Evolutionary conservation across 2,329 filamentous ascomycete species (phyloP), one percentile per base, ranked within the genome.

Genomic region (Pleurostoma richardsiae): DNA sequence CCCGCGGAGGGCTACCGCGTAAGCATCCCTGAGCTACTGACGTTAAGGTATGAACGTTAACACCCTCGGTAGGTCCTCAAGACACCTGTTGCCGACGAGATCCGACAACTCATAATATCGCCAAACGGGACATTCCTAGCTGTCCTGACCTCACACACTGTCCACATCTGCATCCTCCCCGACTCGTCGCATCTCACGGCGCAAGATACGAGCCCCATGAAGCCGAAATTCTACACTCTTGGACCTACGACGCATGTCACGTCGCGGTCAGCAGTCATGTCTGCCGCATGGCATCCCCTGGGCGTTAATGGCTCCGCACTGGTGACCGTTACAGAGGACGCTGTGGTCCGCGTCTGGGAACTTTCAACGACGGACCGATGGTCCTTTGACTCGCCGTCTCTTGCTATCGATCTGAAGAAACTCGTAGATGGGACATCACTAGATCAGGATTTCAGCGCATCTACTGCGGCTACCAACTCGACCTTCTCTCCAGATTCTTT

Each of bases 181-280:
- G 86, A 95, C 54, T 74, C 86, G 1, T 82, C 86, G 6, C 85
- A 91, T 58, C 80, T 96, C 30, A 83, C 82, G 11, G 79, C 82
- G 49, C 74, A 78, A 41, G 88, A 92, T 58, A 73, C 69, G 41
- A 75, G 79, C 7, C 81, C 85, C 4, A 75, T 96, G 58, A 88
- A 88, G 59, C 76, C 91, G 30, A 95, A 89, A 65, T 89, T 89
- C 45, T 95, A 89, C 69, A 92, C 92, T 26, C 76, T 97, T n/a
- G 92, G 92, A 1, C 90, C 91, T 30, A 95, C 90, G 3, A 90
- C 87, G 4, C 92, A 97, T 66, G 90, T 96, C 42, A 85, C 91
- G 43, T 89, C 92, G 41, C 85, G 90, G 54, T 82, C 90, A 6
- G 82, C 88, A 2, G 76, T 99, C 47, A 83, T 85, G 27, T 89